Conservation (phyloP, 306 rosid genomes). For the Cicer arietinum region DNA sequence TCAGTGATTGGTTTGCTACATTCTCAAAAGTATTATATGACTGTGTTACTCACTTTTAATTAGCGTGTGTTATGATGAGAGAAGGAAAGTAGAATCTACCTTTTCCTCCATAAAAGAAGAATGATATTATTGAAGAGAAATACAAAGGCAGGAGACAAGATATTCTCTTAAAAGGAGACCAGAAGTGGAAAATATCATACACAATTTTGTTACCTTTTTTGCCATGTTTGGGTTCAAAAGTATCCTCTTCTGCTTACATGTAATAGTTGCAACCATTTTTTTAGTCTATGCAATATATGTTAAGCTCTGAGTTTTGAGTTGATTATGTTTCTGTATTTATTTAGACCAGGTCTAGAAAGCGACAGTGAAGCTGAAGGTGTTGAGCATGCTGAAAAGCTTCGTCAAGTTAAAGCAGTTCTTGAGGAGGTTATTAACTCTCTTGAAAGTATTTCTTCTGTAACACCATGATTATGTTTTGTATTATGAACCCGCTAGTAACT, state of each 20-base stretch:
- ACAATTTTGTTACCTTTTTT: slow-evolving; percentile 1
- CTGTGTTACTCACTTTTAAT: neutral
- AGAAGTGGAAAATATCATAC: neutral
- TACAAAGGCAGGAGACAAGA: neutral
- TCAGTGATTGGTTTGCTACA: slow-evolving; percentile 1
- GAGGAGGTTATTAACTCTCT: slow-evolving; percentile 77
- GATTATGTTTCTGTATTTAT: slow-evolving; percentile 45
- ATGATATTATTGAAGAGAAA: neutral
- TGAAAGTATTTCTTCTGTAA: slow-evolving; percentile 38
- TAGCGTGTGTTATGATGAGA: neutral
- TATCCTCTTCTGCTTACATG: slow-evolving; percentile 2
- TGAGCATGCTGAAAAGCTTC: slow-evolving; percentile 98
- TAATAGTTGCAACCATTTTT: slow-evolving; percentile 25
- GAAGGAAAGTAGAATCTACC: slow-evolving; percentile 5
- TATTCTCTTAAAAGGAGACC: neutral
- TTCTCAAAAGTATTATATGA: neutral
- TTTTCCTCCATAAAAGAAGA: slow-evolving; percentile 1
- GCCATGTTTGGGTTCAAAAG: neutral
- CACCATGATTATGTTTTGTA: slow-evolving; percentile 33
- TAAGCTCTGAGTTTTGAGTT: slow-evolving; percentile 35
- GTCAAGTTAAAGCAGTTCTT: slow-evolving; percentile 98
- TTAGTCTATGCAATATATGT: slow-evolving; percentile 27
- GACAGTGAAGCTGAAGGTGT: slow-evolving; percentile 95
- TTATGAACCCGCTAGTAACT: slow-evolving; percentile 19
- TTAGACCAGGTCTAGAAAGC: slow-evolving; percentile 83